Evolutionary conservation across 805 yeast genomes (phyloP).

Genomic region (Ogataea kodamae): DNA sequence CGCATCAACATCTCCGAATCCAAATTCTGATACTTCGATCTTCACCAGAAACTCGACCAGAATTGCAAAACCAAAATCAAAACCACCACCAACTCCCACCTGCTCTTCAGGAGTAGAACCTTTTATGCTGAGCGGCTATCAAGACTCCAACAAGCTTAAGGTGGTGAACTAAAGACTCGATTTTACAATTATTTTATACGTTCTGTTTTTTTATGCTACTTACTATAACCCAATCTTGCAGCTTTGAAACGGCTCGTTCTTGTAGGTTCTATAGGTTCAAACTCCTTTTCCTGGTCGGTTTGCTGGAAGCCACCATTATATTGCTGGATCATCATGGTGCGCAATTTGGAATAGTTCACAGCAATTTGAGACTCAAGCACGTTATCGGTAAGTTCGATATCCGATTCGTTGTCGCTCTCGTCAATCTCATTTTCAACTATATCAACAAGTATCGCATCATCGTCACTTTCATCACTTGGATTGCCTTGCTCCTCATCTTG

Average conservation of each 20-base stretch:
- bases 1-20: constrained; percentile 3
- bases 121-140: constrained; percentile 30
- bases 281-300: constrained; percentile 48
- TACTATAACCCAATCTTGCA: constrained; percentile 36
- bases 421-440: constrained; percentile 42
- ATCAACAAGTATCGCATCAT: constrained; percentile 40
- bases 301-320: constrained; percentile 46
- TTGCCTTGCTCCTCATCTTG: constrained; percentile 20
- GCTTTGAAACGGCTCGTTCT: constrained; percentile 68
- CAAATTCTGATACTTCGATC: constrained; percentile 24
- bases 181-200: background rate
- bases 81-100: constrained; percentile 23
- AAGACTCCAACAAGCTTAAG: constrained; percentile 18
- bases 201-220: constrained; percentile 1
- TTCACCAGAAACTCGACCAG: constrained; percentile 26
- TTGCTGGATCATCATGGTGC: constrained; percentile 46
- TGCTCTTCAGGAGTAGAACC: constrained; percentile 27
- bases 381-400: constrained; percentile 30
- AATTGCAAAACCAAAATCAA: constrained; percentile 15
- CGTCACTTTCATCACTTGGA: constrained; percentile 33
- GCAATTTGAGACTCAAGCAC: constrained; percentile 47
- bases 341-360: constrained; percentile 52
- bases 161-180: constrained; percentile 17
- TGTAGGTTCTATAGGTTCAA: constrained; percentile 65
- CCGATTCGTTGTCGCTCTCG: constrained; percentile 28